Evolutionary conservation across 2,329 filamentous ascomycete species (phyloP), one percentile per base, ranked within the genome.

Genomic region (Ascochyta clinopodiicola): DNA sequence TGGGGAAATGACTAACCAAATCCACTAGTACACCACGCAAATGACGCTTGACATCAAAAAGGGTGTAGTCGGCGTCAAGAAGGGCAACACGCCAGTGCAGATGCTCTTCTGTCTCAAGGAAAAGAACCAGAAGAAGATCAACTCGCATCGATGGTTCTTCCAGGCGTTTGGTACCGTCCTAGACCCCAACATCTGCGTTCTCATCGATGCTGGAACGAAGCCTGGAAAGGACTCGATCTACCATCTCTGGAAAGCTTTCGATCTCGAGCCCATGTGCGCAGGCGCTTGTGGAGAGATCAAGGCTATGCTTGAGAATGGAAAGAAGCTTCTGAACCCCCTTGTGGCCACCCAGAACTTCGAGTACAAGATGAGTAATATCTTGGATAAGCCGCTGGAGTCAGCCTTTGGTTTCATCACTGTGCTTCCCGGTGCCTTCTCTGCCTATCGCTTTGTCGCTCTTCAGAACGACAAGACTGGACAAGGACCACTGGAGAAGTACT

Each of bases 111-210:
- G 95, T 75, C 78, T 99, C 58, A 99, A 99, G 81, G 95, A 99
- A 74, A 98, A 97, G 85, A 99, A 99, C 74, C 93, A 97, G 80
- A 99, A 99, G 82, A 99, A 99, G 83, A 99, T 99, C 85, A 99
- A 99, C 75, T 98, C 95, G 0, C 95, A 99, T 76, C 84, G 95
- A 74, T 99, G 95, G 95, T 98, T 99, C 80, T 99, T 99, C 83
- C 90, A 96, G 66, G 95, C 94, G 0, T 99, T 99, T 74, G 95
- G 95, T 29, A 86, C 88, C 21, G 90, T 98, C 3, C 79, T 99
- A 39, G 89, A 98, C 60, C 95, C 95, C 35, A 98, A 98, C 70
- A 96, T 99, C 66, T 98, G 95, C 71, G 94, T 98, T 10, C 84
- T 99, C 47, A 86, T 99, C 62, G 95, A 99, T 77, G 95, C 95